Base-by-base conservation (phyloP, 768 basidiomycete species). In the Xerocomus brunneocitrinus region DNA sequence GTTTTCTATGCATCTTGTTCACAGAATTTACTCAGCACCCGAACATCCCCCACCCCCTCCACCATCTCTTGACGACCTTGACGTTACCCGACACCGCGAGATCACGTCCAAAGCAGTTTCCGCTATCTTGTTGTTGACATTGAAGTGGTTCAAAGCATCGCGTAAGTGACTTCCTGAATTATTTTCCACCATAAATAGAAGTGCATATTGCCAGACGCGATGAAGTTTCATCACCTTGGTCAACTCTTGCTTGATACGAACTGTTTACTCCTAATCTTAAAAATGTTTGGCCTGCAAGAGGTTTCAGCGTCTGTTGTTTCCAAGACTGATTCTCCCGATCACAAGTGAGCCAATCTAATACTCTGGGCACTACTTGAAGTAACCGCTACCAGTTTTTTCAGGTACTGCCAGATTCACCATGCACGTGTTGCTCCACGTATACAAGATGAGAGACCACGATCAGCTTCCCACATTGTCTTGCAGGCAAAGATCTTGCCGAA, bases 111-210 rank as follows among this genome's bases (percentile, higher is more conserved):
- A 99, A 68, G 94, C 94, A 0, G 91, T 97, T 4, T 98, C 97
- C 13, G 95, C 94, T 1, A 97, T 98, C 53, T 70, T 99, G 27
- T 71, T 98, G 5, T 74, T 98, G 35, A 81, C 89, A 2, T 69
- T 99, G 59, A 97, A 98, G 68, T 99, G 97, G 97, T 95, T 98
- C 78, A 98, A 98, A 71, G 90, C 89, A 24, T 98, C 95, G 47
- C 97, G 95, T 98, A 60, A 69, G 93, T 79, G 9, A 44, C 45
- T 47, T 38, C 16, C 22, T 41, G 27, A 24, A 51, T 30, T 44
- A 43, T 27, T 43, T 16, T 8, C 7, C 28, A 19, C 16, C 47
- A 41, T 1, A 31, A 22, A 56, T 30, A 49, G 42, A 54, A 38
- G 24, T 27, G 47, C 35, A 36, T 51, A n/a, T 38, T 49, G 27